Conservation (phyloP, 331 rosid species). For the Erythrophleum ivorense region DNA sequence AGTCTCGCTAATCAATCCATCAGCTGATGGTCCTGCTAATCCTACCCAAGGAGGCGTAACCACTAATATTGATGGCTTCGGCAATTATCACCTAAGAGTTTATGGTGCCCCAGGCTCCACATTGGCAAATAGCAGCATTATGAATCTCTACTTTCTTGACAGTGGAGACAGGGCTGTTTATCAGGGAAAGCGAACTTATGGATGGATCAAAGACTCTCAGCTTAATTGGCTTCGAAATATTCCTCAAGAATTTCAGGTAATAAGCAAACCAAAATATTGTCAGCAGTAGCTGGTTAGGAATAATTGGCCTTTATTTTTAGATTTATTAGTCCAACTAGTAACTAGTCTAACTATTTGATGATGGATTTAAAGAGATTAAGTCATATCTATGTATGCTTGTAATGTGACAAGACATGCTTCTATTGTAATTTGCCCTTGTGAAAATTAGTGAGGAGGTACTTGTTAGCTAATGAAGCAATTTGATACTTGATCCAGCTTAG, state of each 20-base stretch:
- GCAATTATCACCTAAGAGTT: constrained; percentile 77
- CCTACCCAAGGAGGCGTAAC: constrained; percentile 38
- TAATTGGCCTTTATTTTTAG: constrained; percentile 18
- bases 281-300: constrained; percentile 8
- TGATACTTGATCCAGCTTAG: not conserved
- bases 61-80: constrained; percentile 76
- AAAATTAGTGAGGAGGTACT: not conserved
- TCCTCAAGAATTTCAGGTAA: constrained; percentile 72
- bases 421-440: not conserved
- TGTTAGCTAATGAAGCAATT: not conserved
- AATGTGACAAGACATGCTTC: constrained; percentile 5
- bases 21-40: constrained; percentile 39
- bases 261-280: constrained; percentile 25
- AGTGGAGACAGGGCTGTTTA: constrained; percentile 77
- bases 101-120: constrained; percentile 83
- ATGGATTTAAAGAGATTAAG: constrained; percentile 5
- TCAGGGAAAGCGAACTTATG: constrained; percentile 78
- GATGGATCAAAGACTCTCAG: constrained; percentile 91
- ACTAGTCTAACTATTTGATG: not conserved
- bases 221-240: constrained; percentile 74
- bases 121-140: constrained; percentile 73
- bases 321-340: constrained; percentile 10
- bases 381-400: not conserved
- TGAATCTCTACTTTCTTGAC: constrained; percentile 90
- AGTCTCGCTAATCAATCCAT: constrained; percentile 70